phyloP scores from a whole-genome alignment of 805 yeast genomes.

The Dipodascopsis uninucleata region DNA sequence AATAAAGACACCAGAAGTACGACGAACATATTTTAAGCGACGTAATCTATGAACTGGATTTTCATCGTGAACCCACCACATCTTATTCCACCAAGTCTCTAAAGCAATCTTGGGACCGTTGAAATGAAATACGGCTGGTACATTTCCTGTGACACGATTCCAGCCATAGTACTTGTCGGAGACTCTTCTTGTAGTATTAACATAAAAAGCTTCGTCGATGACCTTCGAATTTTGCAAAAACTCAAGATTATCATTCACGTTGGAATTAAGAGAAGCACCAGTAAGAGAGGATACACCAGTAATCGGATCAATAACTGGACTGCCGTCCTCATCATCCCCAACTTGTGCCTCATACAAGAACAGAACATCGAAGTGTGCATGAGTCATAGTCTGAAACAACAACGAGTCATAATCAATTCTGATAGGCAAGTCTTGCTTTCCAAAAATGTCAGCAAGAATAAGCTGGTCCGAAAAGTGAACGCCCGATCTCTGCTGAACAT shows the following conservation, averaged over 20 bases:
- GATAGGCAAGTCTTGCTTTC: conserved; percentile 12
- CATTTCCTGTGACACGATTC: conserved; percentile 15
- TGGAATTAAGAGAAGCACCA: neutral
- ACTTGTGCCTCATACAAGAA: conserved; percentile 13
- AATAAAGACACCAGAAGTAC: conserved; percentile 8
- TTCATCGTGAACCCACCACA: conserved; percentile 17
- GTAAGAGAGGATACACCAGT: neutral
- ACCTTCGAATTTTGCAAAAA: neutral
- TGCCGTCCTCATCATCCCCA: conserved; percentile 4
- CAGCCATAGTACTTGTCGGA: conserved; percentile 8
- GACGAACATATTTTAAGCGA: conserved; percentile 7
- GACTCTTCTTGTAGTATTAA: neutral
- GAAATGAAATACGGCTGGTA: conserved; percentile 13
- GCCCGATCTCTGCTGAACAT: neutral
- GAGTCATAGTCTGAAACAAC: conserved; percentile 16
- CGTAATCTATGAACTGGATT: neutral
- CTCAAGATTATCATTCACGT: conserved; percentile 1
- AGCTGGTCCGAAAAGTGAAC: conserved; percentile 9
- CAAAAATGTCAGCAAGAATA: conserved; percentile 13
- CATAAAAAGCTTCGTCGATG: neutral
- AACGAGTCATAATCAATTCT: conserved; percentile 12
- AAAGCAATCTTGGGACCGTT: conserved; percentile 13
- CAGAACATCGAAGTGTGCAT: conserved; percentile 13
- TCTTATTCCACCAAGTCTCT: conserved; percentile 20
- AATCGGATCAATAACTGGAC: conserved; percentile 1